Evolutionary conservation across 495 filamentous ascomycete species (phyloP).

Genomic region (Aspergillus taichungensis): DNA sequence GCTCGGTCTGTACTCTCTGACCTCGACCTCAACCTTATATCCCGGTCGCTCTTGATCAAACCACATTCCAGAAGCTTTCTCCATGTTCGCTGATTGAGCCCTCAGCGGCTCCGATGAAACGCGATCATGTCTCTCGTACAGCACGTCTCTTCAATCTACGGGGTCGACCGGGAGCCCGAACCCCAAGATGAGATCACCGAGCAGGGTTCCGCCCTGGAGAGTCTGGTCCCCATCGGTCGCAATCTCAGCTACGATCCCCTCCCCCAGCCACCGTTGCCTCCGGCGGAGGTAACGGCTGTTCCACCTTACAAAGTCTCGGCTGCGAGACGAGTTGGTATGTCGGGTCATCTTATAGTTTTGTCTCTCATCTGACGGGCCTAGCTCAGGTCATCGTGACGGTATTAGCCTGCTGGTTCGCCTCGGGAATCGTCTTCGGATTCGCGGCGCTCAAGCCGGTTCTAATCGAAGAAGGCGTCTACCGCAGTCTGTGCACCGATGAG

Average conservation of each 20-base stretch:
- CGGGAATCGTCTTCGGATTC: constrained; percentile 67
- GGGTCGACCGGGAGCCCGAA: constrained; percentile 28
- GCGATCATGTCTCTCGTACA: constrained; percentile 34
- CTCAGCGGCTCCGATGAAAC: too few species aligned
- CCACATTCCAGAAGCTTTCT: too few species aligned
- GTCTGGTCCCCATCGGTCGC: constrained; percentile 12
- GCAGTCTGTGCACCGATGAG: constrained; percentile 42
- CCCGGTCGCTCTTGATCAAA: too few species aligned
- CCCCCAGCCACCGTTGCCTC: constrained; percentile 12
- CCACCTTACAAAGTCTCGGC: constrained; percentile 46
- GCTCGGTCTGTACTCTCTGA: too few species aligned
- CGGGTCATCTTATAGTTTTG: constrained; percentile 1
- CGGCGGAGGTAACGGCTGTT: constrained; percentile 18
- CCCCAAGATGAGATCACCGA: constrained; percentile 6
- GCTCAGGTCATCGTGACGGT: constrained; percentile 52
- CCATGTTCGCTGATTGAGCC: too few species aligned
- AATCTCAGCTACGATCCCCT: constrained; percentile 28
- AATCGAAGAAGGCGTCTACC: constrained; percentile 57
- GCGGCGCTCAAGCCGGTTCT: constrained; percentile 65
- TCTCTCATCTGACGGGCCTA: constrained; percentile 12
- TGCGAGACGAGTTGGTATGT: constrained; percentile 39
- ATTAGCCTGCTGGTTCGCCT: constrained; percentile 54
- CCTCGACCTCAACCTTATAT: too few species aligned
- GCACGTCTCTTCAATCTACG: constrained; percentile 32
- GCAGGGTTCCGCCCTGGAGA: constrained; percentile 1